Percentiles rank a stretch among this genome's conserved stretches.
Evolutionary conservation across 352 stramenopile species (phyloP).

Genomic region (Pythium chondricola): DNA sequence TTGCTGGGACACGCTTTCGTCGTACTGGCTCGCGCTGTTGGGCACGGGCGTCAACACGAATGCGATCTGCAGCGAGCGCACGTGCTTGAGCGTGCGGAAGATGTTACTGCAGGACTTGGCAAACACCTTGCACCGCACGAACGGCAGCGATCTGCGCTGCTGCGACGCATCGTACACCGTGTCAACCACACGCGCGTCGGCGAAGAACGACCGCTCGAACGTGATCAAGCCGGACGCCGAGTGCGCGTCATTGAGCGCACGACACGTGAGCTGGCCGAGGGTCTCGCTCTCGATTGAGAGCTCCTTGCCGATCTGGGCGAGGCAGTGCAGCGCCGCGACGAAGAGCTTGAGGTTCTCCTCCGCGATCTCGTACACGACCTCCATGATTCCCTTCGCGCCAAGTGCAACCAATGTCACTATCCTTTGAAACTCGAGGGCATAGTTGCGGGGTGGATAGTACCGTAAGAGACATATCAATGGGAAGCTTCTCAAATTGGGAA

Average conservation of each 20-base stretch:
- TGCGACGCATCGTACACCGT: not conserved
- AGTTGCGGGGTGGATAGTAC: too few relatives aligned
- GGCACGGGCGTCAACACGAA: constrained; percentile 43
- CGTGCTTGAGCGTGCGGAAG: constrained; percentile 80
- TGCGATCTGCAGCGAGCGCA: constrained; percentile 62
- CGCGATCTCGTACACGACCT: constrained; percentile 63
- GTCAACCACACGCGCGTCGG: constrained; percentile 16
- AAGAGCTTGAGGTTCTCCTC: constrained; percentile 76
- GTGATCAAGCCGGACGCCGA: constrained; percentile 63
- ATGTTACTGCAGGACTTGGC: constrained; percentile 74
- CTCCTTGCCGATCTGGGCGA: constrained; percentile 77
- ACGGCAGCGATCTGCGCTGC: constrained; percentile 18
- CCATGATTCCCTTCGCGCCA: constrained; percentile 26
- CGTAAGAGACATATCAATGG: not conserved
- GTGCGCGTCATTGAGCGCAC: constrained; percentile 79
- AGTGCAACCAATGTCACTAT: too few relatives aligned
- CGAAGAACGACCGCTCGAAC: constrained; percentile 70
- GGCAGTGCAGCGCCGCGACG: constrained; percentile 70
- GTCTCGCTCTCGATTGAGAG: constrained; percentile 68
- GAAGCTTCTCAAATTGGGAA: not conserved
- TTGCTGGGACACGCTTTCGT: not conserved
- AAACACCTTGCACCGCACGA: constrained; percentile 74
- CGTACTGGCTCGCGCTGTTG: constrained; percentile 15
- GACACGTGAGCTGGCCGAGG: constrained; percentile 39
- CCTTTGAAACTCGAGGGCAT: too few relatives aligned